phyloP scores from a whole-genome alignment of 1,139 yeast genomes.

The Saccharomyces hybrid region DNA sequence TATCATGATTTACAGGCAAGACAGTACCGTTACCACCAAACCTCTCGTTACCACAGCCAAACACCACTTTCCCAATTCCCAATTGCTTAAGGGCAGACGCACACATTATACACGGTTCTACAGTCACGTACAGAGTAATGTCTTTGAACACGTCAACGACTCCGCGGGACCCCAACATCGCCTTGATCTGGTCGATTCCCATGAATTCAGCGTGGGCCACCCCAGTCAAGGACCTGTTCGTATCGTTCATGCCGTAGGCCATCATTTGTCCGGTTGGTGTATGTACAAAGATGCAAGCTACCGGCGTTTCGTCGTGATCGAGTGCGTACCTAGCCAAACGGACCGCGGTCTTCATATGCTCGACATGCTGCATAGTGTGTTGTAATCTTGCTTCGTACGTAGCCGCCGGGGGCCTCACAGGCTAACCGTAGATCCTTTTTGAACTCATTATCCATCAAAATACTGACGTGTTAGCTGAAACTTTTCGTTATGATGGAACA shows the following conservation, averaged over 20 bases:
- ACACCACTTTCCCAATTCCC: conserved; percentile 62
- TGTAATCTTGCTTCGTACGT: not conserved
- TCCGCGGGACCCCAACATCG: conserved; percentile 7
- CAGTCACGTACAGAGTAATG: conserved; percentile 76
- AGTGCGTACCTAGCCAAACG: conserved; percentile 50
- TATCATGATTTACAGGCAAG: conserved; percentile 50
- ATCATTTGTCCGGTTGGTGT: conserved; percentile 40
- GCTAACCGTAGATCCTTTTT: not conserved
- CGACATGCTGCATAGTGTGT: conserved; percentile 8
- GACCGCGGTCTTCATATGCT: conserved; percentile 45
- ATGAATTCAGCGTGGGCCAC: conserved; percentile 89
- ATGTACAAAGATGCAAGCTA: conserved; percentile 60
- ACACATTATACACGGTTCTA: conserved; percentile 98
- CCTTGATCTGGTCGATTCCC: conserved; percentile 41
- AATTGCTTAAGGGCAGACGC: conserved; percentile 85
- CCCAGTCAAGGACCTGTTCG: conserved; percentile 79
- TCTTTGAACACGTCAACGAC: conserved; percentile 36
- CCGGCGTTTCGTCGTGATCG: conserved; percentile 56
- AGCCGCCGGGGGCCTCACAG: not conserved
- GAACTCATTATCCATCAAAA: not conserved
- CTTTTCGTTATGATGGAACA: not conserved
- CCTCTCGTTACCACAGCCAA: conserved; percentile 90
- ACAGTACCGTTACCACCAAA: conserved; percentile 97
- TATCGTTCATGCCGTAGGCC: conserved; percentile 80
- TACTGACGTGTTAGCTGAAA: not conserved